Conservation (phyloP, 345 rosid species). For the Salix brachista region DNA sequence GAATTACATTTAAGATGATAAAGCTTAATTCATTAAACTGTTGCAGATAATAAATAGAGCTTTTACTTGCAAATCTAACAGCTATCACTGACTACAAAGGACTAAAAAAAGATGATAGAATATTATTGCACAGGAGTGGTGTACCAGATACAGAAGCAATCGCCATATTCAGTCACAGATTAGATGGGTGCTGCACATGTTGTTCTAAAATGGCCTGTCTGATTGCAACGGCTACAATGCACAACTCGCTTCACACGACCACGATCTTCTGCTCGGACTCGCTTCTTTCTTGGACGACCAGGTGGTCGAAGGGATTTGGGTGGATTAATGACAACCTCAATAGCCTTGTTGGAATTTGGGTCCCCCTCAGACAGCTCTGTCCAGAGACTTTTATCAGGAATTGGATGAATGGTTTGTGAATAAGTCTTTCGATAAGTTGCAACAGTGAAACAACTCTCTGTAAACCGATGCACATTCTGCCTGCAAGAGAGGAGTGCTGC, state of each 20-base stretch:
- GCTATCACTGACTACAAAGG: constrained; percentile 16
- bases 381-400: constrained; percentile 92
- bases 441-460: constrained; percentile 93
- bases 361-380: constrained; percentile 73
- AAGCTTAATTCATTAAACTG: neutral
- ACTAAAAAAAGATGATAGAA: constrained; percentile 5
- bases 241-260: constrained; percentile 88
- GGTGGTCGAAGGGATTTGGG: constrained; percentile 92
- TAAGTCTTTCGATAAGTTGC: constrained; percentile 90
- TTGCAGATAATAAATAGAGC: constrained; percentile 8
- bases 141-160: constrained; percentile 8
- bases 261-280: constrained; percentile 87
- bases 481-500: constrained; percentile 96
- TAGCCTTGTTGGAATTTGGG: constrained; percentile 40
- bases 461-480: constrained; percentile 93
- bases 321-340: constrained; percentile 57
- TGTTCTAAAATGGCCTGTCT: constrained; percentile 97
- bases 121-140: constrained; percentile 24
- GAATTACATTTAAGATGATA: constrained; percentile 7
- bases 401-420: constrained; percentile 92
- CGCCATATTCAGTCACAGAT: constrained; percentile 6
- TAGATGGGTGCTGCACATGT: constrained; percentile 95
- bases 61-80: constrained; percentile 23
- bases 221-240: constrained; percentile 98
- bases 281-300: constrained; percentile 90